Base-by-base conservation (phyloP, 345 rosid genomes). In the Gossypium stocksii region DNA sequence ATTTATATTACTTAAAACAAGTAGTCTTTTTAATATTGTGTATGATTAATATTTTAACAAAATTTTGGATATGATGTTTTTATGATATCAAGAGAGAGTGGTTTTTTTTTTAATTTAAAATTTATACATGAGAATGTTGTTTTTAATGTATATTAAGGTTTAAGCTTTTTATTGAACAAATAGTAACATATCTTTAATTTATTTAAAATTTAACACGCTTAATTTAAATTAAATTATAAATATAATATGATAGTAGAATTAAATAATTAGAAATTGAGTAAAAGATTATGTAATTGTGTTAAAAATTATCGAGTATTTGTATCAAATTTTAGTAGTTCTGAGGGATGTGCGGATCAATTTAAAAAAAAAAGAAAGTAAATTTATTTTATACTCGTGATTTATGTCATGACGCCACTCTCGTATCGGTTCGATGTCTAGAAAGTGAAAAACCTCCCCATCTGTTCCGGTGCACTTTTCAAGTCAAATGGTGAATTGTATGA, bases 361-460 rank as follows among this genome's bases (percentile, higher is more conserved):
- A 29, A 29, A 3, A 29, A 29, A 29, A 27, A 27, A 29, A 29
- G 3, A 29, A 29, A 0, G 38, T 34, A 34, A 6, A 34, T 5
- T 34, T 34, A 34, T 34, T 5, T 4, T 34, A 34, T 34, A 34
- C 80, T 86, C 0, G 71, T 91, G 17, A 85, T 90, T 92, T 90
- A 91, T 73, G 85, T 89, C 23, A 56, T 80, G 81, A 81, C 82
- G 10, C 98, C 98, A 1, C 34, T 93, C 51, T 67, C 77, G 12
- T 93, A 89, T 74, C 89, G 95, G 97, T 43, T 79, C 9, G 56
- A 91, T 52, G 25, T 87, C 71, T 89, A 87, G 82, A 75, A 78
- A 1, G 98, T 93, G 78, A 91, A 89, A 82, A 88, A 76, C 71
- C 89, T 84, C 66, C 95, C 97, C 1, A 78, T 93, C 11, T 88